A percentile compares a stretch with the other conserved stretches of the same genome.
Evolutionary conservation across 495 filamentous ascomycete species (phyloP).

Genomic region (Trichoderma asperelloides): DNA sequence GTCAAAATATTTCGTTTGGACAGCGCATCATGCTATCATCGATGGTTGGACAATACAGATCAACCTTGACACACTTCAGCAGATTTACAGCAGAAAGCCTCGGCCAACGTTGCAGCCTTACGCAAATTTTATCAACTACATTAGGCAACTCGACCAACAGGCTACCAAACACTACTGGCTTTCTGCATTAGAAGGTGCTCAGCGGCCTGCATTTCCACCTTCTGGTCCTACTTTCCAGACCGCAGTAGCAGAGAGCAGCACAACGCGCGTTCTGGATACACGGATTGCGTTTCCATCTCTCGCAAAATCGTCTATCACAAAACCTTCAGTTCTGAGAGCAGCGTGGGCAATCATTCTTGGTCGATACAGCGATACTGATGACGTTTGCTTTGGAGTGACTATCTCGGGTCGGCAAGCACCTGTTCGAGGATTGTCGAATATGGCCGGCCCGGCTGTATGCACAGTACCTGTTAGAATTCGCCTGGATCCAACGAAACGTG

Average conservation of each 20-base stretch:
- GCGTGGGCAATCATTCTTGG: background rate
- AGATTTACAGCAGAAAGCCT: background rate
- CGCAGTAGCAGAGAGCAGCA: background rate
- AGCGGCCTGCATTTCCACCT: conserved; percentile 3
- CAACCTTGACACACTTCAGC: background rate
- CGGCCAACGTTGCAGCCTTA: conserved; percentile 23
- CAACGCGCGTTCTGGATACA: background rate
- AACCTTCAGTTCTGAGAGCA: background rate
- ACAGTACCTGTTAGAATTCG: conserved; percentile 5
- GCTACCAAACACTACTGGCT: background rate
- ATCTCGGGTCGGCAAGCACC: background rate
- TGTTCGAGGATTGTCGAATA: background rate
- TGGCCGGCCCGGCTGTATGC: background rate
- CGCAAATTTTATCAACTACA: background rate
- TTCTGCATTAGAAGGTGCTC: background rate
- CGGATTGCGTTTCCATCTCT: background rate
- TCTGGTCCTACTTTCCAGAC: too few species aligned
- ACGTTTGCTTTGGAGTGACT: background rate
- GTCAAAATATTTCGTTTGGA: background rate
- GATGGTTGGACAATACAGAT: conserved; percentile 5
- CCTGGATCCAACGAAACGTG: background rate
- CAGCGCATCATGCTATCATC: background rate
- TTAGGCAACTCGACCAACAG: background rate
- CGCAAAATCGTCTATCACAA: background rate
- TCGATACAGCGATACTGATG: background rate